Evolutionary conservation across 192 early-diverging fungal genomes (phyloP), one percentile per base, ranked within the genome.

Genomic region (Backusella sp.): DNA sequence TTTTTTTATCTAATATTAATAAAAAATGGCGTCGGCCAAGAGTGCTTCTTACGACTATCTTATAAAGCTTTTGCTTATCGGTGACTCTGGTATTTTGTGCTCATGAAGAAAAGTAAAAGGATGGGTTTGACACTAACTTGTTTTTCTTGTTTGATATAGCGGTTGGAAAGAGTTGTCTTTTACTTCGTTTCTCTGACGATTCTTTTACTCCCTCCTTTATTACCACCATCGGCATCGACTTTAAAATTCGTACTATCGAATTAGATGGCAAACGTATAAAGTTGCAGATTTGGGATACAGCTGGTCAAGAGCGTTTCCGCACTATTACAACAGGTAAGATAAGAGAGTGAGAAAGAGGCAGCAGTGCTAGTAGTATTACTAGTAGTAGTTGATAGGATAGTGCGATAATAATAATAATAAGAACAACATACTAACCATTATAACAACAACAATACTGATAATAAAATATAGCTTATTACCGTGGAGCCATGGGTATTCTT

Each of bases 221-320:
- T 82, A 98, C 98, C 56, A 99, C 98, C 66, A 98, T 99, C 77
- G 98, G 98, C 49, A 98, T 99, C 76, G 98, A 99, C 88, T 99
- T 99, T 84, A 98, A 98, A 88, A 98, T 99, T 83, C 91, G 97
- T 74, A 98, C 96, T 34, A 97, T 99, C 70, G 98, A 99, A 78
- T 88, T 99, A 37, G 98, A 98, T 80, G 98, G 97, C 72, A 98
- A 98, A 87, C 92, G 96, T 75, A 98, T 99, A 82, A 99, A 99
- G 87, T 89, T 99, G 46, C 98, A 99, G 86, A 99, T 99, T 76
- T 99, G 98, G 98, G 97, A 99, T 86, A 99, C 97, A 7, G 97
- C 97, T 34, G 97, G 98, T 44, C 98, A 98, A 87, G 98, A 99
- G 83, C 93, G 98, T 70, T 99, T 98, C 90, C 92, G 98, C 77